Percentiles rank a stretch among this genome's conserved stretches.
Evolutionary conservation across 768 basidiomycete species (phyloP).

Genomic region (Macrolepiota fuliginosa): DNA sequence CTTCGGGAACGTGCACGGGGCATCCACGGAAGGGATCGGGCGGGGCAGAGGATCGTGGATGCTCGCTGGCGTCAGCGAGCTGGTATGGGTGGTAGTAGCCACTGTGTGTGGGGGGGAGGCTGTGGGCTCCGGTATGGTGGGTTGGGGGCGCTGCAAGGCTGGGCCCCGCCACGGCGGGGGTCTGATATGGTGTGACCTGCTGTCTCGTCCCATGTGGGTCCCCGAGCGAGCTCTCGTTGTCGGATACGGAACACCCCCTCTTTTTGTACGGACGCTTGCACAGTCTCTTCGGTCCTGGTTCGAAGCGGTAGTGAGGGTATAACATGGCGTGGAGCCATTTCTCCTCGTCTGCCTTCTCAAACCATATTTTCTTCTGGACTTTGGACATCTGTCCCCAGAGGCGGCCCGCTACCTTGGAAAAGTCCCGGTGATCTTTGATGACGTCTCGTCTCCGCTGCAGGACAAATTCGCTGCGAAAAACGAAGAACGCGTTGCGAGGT

Average conservation of each 20-base stretch:
- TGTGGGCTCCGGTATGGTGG: too few relatives aligned
- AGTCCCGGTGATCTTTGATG: conserved; percentile 9
- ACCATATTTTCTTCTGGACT: conserved; percentile 2
- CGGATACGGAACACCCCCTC: background rate
- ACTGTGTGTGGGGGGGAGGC: too few relatives aligned
- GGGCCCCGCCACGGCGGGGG: too few relatives aligned
- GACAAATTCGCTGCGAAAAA: conserved; percentile 74
- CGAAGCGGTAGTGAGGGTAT: conserved; percentile 3
- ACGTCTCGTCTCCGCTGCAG: conserved; percentile 32
- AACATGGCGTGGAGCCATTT: background rate
- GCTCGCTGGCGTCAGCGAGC: too few relatives aligned
- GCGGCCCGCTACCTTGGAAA: conserved; percentile 1
- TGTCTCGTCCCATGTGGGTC: background rate
- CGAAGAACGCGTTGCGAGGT: conserved; percentile 76
- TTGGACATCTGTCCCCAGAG: conserved; percentile 10
- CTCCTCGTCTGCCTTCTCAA: conserved; percentile 7
- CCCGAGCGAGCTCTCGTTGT: background rate
- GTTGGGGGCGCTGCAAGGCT: too few relatives aligned
- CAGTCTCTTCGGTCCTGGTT: background rate
- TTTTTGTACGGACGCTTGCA: conserved; percentile 2
- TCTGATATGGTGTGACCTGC: background rate
- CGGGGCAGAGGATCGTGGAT: background rate
- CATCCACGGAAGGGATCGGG: background rate
- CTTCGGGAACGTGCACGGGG: background rate
- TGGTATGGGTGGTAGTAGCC: too few relatives aligned